Conservation (phyloP, 352 stramenopile species). For the Globisporangium takayamanum region DNA sequence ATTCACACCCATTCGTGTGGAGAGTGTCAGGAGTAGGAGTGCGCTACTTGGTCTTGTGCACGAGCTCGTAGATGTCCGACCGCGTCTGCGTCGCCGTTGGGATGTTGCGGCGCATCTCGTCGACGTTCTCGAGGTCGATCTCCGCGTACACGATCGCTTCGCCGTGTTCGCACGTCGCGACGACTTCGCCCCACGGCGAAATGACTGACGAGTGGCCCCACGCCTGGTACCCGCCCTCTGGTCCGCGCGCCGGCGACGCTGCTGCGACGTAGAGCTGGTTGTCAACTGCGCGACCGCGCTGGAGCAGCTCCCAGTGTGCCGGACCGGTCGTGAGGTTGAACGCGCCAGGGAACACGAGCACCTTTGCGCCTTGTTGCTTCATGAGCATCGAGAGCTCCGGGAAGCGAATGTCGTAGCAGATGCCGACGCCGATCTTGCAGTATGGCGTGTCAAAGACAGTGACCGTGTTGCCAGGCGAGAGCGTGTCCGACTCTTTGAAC, state of each 20-base stretch:
- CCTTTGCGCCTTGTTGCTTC: slow-evolving; percentile 86
- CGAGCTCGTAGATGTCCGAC: slow-evolving; percentile 93
- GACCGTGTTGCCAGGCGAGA: slow-evolving; percentile 89
- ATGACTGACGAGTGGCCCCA: slow-evolving; percentile 98
- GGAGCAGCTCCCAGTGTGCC: slow-evolving; percentile 98
- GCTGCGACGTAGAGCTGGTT: slow-evolving; percentile 96
- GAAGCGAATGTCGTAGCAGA: slow-evolving; percentile 99
- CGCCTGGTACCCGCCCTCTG: slow-evolving; percentile 95
- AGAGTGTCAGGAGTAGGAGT: no score
- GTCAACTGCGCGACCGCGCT: slow-evolving; percentile 92
- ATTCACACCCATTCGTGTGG: background rate
- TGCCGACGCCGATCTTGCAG: slow-evolving; percentile 95
- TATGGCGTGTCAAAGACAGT: slow-evolving; percentile 86
- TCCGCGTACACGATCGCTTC: slow-evolving; percentile 94
- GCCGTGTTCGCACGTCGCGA: slow-evolving; percentile 92
- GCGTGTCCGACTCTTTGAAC: slow-evolving; percentile 99
- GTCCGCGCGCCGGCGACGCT: slow-evolving; percentile 93
- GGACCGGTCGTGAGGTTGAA: slow-evolving; percentile 92
- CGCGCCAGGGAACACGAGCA: slow-evolving; percentile 80
- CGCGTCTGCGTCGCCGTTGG: slow-evolving; percentile 93
- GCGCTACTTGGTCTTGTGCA: slow-evolving; percentile 58
- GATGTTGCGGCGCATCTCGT: slow-evolving; percentile 95
- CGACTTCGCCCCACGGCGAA: slow-evolving; percentile 96
- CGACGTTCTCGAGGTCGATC: slow-evolving; percentile 91
- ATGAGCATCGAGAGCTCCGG: slow-evolving; percentile 97